These are phyloP conservation scores for Thielaviopsis punctulata DNA, from an alignment of 2,329 filamentous ascomycete species.

Conservation along the genomic window DNA sequence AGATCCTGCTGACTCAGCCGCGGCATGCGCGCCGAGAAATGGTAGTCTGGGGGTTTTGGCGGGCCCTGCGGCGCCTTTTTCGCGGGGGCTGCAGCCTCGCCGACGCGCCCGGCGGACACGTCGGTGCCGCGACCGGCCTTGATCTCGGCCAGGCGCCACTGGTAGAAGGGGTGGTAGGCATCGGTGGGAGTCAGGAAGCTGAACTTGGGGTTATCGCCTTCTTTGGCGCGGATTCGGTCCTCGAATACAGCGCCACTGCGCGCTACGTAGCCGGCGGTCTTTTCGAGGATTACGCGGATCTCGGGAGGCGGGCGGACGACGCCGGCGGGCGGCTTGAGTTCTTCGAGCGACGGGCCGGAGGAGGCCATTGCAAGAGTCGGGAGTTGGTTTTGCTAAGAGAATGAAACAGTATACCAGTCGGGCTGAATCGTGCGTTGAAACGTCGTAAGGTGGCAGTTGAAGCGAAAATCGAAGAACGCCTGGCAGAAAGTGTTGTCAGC, in stretches of 20 bases:
- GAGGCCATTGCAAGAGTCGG: background rate
- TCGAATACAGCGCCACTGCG: conserved; percentile 54
- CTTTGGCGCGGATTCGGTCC: conserved; percentile 71
- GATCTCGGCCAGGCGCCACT: conserved; percentile 80
- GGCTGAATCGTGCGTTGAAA: background rate
- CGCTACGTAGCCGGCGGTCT: conserved; percentile 82
- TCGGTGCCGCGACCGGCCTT: conserved; percentile 65
- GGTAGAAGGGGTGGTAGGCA: conserved; percentile 74
- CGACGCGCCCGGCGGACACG: conserved; percentile 56
- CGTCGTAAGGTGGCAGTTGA: background rate
- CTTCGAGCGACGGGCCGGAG: conserved; percentile 37
- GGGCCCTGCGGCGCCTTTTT: conserved; percentile 60
- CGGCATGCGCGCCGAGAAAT: conserved; percentile 92
- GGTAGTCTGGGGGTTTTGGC: conserved; percentile 68
- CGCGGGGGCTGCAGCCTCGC: conserved; percentile 37
- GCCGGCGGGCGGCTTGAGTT: conserved; percentile 62
- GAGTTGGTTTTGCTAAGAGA: background rate
- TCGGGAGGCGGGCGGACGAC: conserved; percentile 80
- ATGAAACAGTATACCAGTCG: too few relatives aligned
- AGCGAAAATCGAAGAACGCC: background rate
- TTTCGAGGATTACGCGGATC: conserved; percentile 73
- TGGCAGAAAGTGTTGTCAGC: too few relatives aligned
- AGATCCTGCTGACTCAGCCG: conserved; percentile 92
- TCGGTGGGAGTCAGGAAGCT: conserved; percentile 69
- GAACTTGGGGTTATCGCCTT: conserved; percentile 74